Conservation (phyloP, 225 moss, liverwort and hornwort genomes). For the Polytrichum commune region DNA sequence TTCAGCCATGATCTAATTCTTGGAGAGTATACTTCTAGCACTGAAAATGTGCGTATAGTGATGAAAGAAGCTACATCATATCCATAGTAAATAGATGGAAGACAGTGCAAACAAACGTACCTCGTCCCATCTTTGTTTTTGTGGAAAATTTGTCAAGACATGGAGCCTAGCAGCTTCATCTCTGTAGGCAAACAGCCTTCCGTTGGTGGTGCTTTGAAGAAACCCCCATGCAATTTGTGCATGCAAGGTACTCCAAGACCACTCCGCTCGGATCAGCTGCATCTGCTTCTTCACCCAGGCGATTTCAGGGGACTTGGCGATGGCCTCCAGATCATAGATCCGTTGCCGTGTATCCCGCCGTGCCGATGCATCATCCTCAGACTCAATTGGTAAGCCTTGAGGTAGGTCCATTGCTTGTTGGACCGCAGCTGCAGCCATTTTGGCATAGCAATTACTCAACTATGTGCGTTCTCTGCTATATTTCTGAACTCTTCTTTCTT, state of each 20-base stretch:
- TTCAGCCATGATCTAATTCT: too few relatives aligned
- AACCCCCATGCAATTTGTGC: conserved; percentile 58
- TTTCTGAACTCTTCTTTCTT: too few relatives aligned
- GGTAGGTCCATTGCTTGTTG: background rate
- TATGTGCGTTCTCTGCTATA: too few relatives aligned
- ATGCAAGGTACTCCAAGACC: conserved; percentile 59
- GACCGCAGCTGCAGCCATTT: background rate
- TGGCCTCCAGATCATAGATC: conserved; percentile 39
- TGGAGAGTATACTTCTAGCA: too few relatives aligned
- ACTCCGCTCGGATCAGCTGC: conserved; percentile 57
- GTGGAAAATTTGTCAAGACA: conserved; percentile 59
- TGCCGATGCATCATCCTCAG: background rate
- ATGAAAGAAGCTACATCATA: background rate
- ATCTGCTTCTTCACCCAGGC: conserved; percentile 58
- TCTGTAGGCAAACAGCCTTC: conserved; percentile 58
- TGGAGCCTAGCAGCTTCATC: conserved; percentile 50
- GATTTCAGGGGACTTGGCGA: conserved; percentile 48
- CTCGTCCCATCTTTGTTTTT: conserved; percentile 45
- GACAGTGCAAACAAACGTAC: conserved; percentile 12
- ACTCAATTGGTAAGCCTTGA: too few relatives aligned
- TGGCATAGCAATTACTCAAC: background rate
- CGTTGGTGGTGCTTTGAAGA: conserved; percentile 50
- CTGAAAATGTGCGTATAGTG: too few relatives aligned
- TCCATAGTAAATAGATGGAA: background rate
- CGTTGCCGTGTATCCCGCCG: conserved; percentile 14